Percentiles rank a stretch among this genome's conserved stretches.
Conservation (phyloP, 2,329 filamentous ascomycete genomes). For the Pestalotiopsis sp. region DNA sequence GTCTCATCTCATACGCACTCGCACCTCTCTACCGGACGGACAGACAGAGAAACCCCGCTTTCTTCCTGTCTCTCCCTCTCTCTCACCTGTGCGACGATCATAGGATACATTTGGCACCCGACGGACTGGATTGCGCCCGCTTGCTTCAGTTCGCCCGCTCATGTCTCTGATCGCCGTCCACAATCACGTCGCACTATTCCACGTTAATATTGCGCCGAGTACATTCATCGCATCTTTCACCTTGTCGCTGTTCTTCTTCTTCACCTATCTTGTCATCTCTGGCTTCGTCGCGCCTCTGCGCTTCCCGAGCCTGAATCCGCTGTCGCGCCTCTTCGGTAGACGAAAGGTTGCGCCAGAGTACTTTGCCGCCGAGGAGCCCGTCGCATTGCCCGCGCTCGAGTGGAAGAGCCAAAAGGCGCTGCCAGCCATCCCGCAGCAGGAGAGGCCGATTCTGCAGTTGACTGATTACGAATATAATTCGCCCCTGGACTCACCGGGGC, state of each 20-base stretch:
- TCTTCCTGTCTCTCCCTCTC: background rate
- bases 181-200: constrained; percentile 64
- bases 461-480: constrained; percentile 25
- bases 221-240: constrained; percentile 57
- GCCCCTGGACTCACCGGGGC: constrained; percentile 13
- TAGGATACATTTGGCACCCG: constrained; percentile 14
- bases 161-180: constrained; percentile 60
- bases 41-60: background rate
- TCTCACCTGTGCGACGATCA: background rate
- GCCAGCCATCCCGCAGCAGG: constrained; percentile 16
- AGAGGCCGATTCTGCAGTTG: constrained; percentile 26
- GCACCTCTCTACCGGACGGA: background rate
- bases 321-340: constrained; percentile 15
- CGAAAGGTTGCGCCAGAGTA: constrained; percentile 1
- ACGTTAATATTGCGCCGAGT: constrained; percentile 59
- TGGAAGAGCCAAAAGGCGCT: constrained; percentile 14
- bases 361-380: background rate
- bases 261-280: constrained; percentile 46
- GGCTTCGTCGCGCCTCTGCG: constrained; percentile 29
- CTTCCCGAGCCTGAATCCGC: constrained; percentile 13
- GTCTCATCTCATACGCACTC: background rate
- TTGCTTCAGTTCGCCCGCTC: background rate
- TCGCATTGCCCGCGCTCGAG: constrained; percentile 3
- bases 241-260: constrained; percentile 53
- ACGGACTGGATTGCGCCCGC: constrained; percentile 46